phyloP scores from a whole-genome alignment of 176 grass and related monocot genomes.

The Oryza officinalis region DNA sequence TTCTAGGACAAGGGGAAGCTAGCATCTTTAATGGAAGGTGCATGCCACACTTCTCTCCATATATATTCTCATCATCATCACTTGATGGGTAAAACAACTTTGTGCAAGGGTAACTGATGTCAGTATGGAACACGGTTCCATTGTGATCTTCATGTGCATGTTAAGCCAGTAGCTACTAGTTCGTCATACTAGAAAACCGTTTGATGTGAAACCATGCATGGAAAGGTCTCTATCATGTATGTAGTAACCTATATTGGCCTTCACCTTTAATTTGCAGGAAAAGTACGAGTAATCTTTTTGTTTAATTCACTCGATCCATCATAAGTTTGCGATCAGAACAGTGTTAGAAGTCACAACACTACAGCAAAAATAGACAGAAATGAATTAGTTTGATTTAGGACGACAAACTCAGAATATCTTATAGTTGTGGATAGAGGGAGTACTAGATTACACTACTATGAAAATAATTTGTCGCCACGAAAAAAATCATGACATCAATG shows the following conservation, averaged over 20 bases:
- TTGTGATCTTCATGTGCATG: slow-evolving; percentile 7
- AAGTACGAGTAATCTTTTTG: neutral
- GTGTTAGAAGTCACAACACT: neutral
- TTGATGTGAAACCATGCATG: neutral
- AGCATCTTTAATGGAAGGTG: slow-evolving; percentile 32
- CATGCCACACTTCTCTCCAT: neutral
- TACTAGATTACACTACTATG: too few relatives aligned
- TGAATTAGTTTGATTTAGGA: neutral
- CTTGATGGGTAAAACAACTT: slow-evolving; percentile 17
- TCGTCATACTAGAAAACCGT: neutral
- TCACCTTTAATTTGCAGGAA: neutral
- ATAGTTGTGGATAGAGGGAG: too few relatives aligned
- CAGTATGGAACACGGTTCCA: neutral
- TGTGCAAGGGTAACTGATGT: neutral
- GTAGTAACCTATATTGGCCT: neutral
- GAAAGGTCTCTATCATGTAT: neutral
- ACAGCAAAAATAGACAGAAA: neutral
- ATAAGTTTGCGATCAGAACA: neutral
- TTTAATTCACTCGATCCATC: too few relatives aligned
- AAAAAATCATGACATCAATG: too few relatives aligned
- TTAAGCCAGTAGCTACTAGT: neutral
- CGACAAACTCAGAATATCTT: too few relatives aligned
- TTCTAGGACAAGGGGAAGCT: slow-evolving; percentile 13
- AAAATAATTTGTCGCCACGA: too few relatives aligned
- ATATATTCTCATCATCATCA: neutral